Evolutionary conservation across 805 yeast genomes (phyloP), one percentile per base, ranked within the genome.

Genomic region (Wickerhamomyces canadensis): DNA sequence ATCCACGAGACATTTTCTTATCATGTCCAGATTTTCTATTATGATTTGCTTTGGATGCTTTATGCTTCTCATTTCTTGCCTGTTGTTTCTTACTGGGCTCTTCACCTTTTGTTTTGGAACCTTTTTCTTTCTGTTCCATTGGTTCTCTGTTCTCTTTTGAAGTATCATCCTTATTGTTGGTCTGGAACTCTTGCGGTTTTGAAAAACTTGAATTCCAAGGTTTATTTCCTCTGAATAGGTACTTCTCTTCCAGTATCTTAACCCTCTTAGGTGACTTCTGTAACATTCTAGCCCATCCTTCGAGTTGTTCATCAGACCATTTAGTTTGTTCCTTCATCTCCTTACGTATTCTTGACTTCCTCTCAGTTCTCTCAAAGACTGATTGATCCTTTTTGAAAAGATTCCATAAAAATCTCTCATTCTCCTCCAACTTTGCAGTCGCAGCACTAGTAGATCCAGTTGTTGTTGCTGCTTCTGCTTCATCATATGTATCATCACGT

Each of bases 231-330:
- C 56, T 62, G 41, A 71, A 70, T 65, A 76, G 64, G 47, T 65
- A 78, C 44, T 72, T 72, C 36, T 79, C 81, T 49, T 84, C 94
- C 39, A 84, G 55, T 3, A 76, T 41, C 47, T 73, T 72, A 45
- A 74, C 80, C 39, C 84, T 67, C 31, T 67, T 66, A 1, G 93
- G 87, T 30, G 78, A 74, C 49, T 74, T 74, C 35, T 75, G 69
- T 15, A 88, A 55, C 82, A 84, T 82, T 38, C 83, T 64, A 1
- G 82, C 81, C 97, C 97, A 91, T 0, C 96, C 95, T 66, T 89
- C 96, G 33, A 91, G 76, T 55, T 86, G 95, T 52, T 87, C 96
- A 58, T 88, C 89, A 0, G 88, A 67, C 96, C 95, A 87, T 1
- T 67, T 66, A 0, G 80, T 72, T 27, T 67, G 65, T 6, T 56